Percentiles rank a stretch among this genome's conserved stretches.
These are phyloP conservation scores for Hymenoscyphus fructigenus DNA, from an alignment of 2,329 filamentous ascomycete species.

Conservation along the genomic window DNA sequence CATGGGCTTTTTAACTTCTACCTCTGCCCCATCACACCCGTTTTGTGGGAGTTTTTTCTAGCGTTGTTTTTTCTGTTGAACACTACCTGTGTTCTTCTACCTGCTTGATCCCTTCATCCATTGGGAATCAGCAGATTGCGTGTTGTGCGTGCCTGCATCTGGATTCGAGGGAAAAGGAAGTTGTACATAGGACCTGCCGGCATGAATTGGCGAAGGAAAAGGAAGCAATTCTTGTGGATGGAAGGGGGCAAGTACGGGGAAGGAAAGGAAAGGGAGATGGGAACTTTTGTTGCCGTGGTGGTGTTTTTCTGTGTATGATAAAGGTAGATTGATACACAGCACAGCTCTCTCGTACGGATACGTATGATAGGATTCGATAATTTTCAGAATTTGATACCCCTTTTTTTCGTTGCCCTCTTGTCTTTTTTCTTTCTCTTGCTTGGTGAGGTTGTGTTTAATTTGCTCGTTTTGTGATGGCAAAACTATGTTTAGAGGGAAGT, in stretches of 20 bases:
- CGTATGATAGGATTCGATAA: slow-evolving; percentile 2
- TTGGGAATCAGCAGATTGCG: not conserved
- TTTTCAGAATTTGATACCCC: slow-evolving; percentile 3
- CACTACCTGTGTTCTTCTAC: too few relatives aligned
- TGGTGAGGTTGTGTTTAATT: not conserved
- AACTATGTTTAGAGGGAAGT: too few relatives aligned
- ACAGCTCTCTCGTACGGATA: not conserved
- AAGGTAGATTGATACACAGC: slow-evolving; percentile 1
- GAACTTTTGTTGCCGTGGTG: not conserved
- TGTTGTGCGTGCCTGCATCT: not conserved
- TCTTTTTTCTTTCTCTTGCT: not conserved
- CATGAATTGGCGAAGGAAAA: not conserved
- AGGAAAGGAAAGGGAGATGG: not conserved
- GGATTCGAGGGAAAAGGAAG: not conserved
- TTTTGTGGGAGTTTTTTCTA: too few relatives aligned
- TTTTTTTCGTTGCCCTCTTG: not conserved
- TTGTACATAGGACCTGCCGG: not conserved
- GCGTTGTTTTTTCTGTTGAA: too few relatives aligned
- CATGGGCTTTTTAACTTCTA: too few relatives aligned
- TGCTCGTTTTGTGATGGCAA: too few relatives aligned
- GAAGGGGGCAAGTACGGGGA: not conserved
- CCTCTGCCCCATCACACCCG: too few relatives aligned
- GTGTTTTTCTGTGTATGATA: not conserved
- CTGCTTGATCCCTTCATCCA: too few relatives aligned
- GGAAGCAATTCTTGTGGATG: not conserved